Conservation (phyloP, 208 protist genomes). For the Crithidia mellificae region DNA sequence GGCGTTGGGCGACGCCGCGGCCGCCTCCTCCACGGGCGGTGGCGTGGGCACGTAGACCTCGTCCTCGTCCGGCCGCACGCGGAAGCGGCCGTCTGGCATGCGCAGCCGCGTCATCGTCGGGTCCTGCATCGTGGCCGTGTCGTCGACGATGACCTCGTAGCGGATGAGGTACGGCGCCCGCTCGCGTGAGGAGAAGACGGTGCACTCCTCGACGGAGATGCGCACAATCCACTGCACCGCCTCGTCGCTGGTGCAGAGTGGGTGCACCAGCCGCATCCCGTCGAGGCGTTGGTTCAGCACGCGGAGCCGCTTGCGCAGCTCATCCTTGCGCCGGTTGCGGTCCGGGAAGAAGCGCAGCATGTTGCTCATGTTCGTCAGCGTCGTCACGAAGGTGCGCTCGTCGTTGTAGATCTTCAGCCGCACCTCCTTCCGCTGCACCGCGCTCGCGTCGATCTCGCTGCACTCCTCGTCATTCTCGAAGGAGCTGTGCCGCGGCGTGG, state of each 20-base stretch:
- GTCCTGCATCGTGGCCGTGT: slow-evolving; percentile 79
- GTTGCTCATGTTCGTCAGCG: slow-evolving; percentile 76
- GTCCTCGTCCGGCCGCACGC: slow-evolving; percentile 46
- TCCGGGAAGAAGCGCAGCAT: slow-evolving; percentile 65
- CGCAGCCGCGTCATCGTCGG: slow-evolving; percentile 67
- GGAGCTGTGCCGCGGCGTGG: slow-evolving; percentile 7
- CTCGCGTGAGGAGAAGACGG: slow-evolving; percentile 87
- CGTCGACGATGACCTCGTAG: slow-evolving; percentile 89
- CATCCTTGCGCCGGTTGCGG: slow-evolving; percentile 67
- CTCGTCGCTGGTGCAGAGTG: slow-evolving; percentile 60
- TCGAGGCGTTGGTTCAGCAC: slow-evolving; percentile 69
- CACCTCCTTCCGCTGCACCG: slow-evolving; percentile 74
- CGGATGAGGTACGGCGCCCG: slow-evolving; percentile 82
- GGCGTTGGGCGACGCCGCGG: slow-evolving; percentile 5
- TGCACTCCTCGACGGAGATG: slow-evolving; percentile 87
- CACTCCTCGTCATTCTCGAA: slow-evolving; percentile 24
- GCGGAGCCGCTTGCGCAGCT: slow-evolving; percentile 60
- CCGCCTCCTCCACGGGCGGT: neutral
- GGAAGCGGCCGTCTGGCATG: slow-evolving; percentile 63
- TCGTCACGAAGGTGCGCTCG: slow-evolving; percentile 70
- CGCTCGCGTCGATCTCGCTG: slow-evolving; percentile 35
- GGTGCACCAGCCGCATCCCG: slow-evolving; percentile 68
- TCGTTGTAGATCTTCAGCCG: slow-evolving; percentile 87
- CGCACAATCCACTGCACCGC: slow-evolving; percentile 83
- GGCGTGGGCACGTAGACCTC: slow-evolving; percentile 43